A percentile compares a stretch with the other conserved stretches of the same genome.
phyloP scores from a whole-genome alignment of 345 rosid genomes.

The Eucalyptus caleyi region DNA sequence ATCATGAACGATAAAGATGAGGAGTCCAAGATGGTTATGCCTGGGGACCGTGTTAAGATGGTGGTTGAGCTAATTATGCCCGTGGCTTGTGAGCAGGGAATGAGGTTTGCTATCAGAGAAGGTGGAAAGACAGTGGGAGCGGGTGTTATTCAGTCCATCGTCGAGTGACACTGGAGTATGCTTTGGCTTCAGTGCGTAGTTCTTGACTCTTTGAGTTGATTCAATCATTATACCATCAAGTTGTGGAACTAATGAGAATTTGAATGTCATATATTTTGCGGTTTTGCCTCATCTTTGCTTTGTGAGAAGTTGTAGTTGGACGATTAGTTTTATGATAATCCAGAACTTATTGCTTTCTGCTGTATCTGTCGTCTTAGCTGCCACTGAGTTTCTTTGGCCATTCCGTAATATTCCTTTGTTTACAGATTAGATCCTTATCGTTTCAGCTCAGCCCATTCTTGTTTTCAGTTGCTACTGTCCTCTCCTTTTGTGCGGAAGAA shows the following conservation, averaged over 20 bases:
- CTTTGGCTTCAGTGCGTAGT: neutral
- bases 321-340: neutral
- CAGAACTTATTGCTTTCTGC: neutral
- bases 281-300: neutral
- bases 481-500: neutral
- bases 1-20: slow-evolving; percentile 7
- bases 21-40: slow-evolving; percentile 14
- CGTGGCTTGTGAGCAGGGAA: slow-evolving; percentile 5
- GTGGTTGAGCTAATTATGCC: slow-evolving; percentile 14
- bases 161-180: neutral
- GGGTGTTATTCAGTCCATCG: slow-evolving; percentile 3
- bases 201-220: neutral
- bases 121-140: slow-evolving; percentile 10
- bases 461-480: neutral
- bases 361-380: neutral
- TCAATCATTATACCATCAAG: neutral
- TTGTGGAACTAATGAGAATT: neutral
- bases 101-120: slow-evolving; percentile 9
- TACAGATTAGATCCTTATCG: neutral
- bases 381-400: neutral
- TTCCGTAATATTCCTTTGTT: neutral
- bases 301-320: neutral
- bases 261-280: neutral
- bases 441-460: neutral
- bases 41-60: slow-evolving; percentile 9